Evolutionary conservation across 177 flowering plant species (phyloP), one percentile per base, ranked within the genome.

Genomic region (Vitis hybrid): DNA sequence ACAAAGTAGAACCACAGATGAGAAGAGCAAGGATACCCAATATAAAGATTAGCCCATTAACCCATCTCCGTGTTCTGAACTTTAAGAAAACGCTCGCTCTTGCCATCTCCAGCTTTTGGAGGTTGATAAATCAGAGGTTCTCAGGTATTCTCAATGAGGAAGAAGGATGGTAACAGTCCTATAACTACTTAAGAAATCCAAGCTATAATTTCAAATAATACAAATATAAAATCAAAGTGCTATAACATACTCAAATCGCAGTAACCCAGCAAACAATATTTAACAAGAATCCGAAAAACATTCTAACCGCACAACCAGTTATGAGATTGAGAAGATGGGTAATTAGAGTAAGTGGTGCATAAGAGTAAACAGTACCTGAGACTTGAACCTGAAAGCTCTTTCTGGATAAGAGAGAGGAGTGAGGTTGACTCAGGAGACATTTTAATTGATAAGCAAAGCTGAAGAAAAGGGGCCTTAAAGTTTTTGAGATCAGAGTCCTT

Each of bases 1-100:
- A 81, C 50, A 87, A 56, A 1, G 89, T 80, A 48, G 79, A 74
- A 19, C 86, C 31, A 55, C 75, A 80, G 56, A 89, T 66, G 65
- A 84, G 71, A 72, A 87, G 60, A 59, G 80, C 84, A 55, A 81
- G 70, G 1, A 51, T 33, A 18, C 82, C 82, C 64, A 88, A 10
- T 11, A 78, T 15, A 52, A 82, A 73, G 66, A 86, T 65, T 2
- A 81, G 57, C 55, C 74, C 78, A 39, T 61, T 79, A 29, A 76
- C 26, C 15, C 79, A 67, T 55, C 84, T 76, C 77, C 82, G 76
- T 31, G 70, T 18, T 26, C 84, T 80, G 0, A 77, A 71, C 74
- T 80, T 84, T 39, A 57, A 3, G 21, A 79, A 45, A 51, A 70
- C 66, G 18, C 53, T 74, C 10, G 70, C 61, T 58, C 66, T 79